A percentile compares a stretch with the other conserved stretches of the same genome.
Conservation (phyloP, 192 early-diverging fungal species). For the Paraglomus brasilianum region DNA sequence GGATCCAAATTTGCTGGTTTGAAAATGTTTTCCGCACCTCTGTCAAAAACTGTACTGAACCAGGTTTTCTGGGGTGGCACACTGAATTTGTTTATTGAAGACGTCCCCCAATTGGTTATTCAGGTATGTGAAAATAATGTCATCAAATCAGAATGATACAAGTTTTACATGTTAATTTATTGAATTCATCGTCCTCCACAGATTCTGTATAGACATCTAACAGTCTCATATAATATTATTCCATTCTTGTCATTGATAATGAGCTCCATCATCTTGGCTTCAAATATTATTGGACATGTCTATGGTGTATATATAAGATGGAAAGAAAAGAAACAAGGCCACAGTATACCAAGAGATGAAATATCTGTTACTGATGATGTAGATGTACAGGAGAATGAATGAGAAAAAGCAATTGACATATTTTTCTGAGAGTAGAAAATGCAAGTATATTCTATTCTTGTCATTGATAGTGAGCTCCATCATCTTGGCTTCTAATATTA, state of each 20-base stretch:
- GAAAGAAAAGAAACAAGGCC: too few species aligned
- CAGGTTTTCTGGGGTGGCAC: constrained; percentile 13
- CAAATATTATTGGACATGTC: constrained; percentile 1
- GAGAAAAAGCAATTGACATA: too few species aligned
- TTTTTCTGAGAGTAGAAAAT: too few species aligned
- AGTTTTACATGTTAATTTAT: neutral
- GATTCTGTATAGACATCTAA: neutral
- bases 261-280: neutral
- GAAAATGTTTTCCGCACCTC: constrained; percentile 1
- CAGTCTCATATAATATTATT: constrained; percentile 12
- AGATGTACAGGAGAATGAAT: too few species aligned
- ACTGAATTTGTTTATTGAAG: constrained; percentile 22
- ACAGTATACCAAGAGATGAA: too few species aligned
- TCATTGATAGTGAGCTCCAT: neutral
- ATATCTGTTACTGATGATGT: too few species aligned
- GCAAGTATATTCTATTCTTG: constrained; percentile 14
- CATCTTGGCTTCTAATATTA: neutral
- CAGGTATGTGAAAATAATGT: too few species aligned
- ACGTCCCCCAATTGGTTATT: constrained; percentile 28
- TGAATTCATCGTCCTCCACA: neutral
- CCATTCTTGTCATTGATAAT: neutral
- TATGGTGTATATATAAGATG: too few species aligned
- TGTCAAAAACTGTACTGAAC: neutral
- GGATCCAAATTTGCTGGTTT: constrained; percentile 9
- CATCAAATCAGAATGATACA: too few species aligned